Percentiles rank a stretch among this genome's conserved stretches.
These are phyloP conservation scores for Collariella sp. DNA, from an alignment of 495 filamentous ascomycete species.

Conservation along the genomic window DNA sequence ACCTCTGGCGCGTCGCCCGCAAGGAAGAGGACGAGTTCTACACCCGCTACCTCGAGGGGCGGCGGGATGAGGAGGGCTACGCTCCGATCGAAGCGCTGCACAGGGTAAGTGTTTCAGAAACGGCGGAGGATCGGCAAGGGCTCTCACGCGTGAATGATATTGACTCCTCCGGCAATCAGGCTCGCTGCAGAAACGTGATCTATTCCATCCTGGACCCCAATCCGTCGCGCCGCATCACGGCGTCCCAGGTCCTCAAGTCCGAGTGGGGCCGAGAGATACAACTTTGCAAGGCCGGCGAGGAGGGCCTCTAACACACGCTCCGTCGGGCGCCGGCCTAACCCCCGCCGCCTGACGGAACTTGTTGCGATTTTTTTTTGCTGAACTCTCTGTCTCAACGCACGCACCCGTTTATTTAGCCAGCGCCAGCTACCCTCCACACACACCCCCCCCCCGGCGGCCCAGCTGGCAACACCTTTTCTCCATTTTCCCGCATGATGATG, in stretches of 20 bases:
- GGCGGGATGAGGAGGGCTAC: slow-evolving; percentile 90
- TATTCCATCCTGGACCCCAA: slow-evolving; percentile 99
- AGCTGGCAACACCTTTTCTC: not conserved
- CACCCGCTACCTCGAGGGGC: slow-evolving; percentile 81
- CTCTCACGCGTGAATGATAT: not conserved
- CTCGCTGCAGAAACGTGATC: slow-evolving; percentile 95
- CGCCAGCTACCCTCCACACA: not conserved
- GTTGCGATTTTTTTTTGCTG: not conserved
- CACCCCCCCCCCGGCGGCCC: not conserved
- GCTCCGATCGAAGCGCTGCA: slow-evolving; percentile 92
- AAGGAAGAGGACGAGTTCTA: slow-evolving; percentile 98
- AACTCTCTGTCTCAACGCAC: not conserved
- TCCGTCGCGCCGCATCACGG: slow-evolving; percentile 80
- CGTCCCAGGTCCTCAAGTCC: slow-evolving; percentile 91
- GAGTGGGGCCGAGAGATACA: slow-evolving; percentile 98
- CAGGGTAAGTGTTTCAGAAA: slow-evolving; percentile 59
- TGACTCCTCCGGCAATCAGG: slow-evolving; percentile 42
- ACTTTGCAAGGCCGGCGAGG: slow-evolving; percentile 89
- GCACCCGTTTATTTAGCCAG: not conserved
- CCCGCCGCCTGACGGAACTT: slow-evolving; percentile 17
- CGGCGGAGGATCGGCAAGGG: slow-evolving; percentile 9
- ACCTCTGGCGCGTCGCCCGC: slow-evolving; percentile 92
- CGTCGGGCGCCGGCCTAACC: slow-evolving; percentile 17
- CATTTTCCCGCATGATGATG: not conserved
- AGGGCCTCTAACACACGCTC: slow-evolving; percentile 53